Conservation (phyloP, 2,329 filamentous ascomycete species). For the Stachybotrys chlorohalonatus region DNA sequence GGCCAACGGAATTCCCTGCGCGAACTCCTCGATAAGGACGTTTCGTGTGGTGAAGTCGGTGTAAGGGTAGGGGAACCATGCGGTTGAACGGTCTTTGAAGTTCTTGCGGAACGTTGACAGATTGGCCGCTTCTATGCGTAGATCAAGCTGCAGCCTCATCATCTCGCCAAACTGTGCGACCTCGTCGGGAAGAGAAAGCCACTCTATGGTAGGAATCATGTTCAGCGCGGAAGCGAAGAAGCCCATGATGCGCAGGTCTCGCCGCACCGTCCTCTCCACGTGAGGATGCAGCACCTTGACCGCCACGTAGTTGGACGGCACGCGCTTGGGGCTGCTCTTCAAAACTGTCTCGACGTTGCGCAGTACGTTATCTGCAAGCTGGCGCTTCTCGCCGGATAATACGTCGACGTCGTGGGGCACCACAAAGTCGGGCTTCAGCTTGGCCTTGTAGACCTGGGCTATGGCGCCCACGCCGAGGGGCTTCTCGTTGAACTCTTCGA, state of each 20-base stretch:
- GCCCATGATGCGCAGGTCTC: slow-evolving; percentile 87
- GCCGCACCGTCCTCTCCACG: slow-evolving; percentile 81
- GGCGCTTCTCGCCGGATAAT: slow-evolving; percentile 22
- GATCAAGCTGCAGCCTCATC: slow-evolving; percentile 95
- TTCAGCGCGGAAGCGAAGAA: slow-evolving; percentile 85
- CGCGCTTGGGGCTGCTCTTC: slow-evolving; percentile 75
- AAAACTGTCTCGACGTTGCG: slow-evolving; percentile 79
- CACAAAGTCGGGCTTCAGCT: slow-evolving; percentile 71
- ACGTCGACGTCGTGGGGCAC: slow-evolving; percentile 50
- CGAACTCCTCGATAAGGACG: slow-evolving; percentile 91
- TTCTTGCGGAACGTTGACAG: slow-evolving; percentile 80
- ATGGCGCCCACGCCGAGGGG: slow-evolving; percentile 93
- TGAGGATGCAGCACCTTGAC: slow-evolving; percentile 92
- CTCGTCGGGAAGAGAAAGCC: slow-evolving; percentile 92
- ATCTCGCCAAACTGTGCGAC: slow-evolving; percentile 92
- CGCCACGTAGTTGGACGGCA: slow-evolving; percentile 87
- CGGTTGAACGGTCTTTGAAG: slow-evolving; percentile 80
- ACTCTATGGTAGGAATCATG: slow-evolving; percentile 85
- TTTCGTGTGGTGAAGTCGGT: slow-evolving; percentile 85
- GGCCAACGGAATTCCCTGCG: slow-evolving; percentile 83
- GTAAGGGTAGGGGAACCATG: slow-evolving; percentile 96
- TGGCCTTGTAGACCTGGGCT: slow-evolving; percentile 95
- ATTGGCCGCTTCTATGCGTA: slow-evolving; percentile 91
- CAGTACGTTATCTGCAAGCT: slow-evolving; percentile 59
- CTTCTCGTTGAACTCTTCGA: slow-evolving; percentile 86